A percentile compares a stretch with the other conserved stretches of the same genome.
These are phyloP conservation scores for Ganoderma multipileum DNA, from an alignment of 1,284 basidiomycete species.

Conservation along the genomic window DNA sequence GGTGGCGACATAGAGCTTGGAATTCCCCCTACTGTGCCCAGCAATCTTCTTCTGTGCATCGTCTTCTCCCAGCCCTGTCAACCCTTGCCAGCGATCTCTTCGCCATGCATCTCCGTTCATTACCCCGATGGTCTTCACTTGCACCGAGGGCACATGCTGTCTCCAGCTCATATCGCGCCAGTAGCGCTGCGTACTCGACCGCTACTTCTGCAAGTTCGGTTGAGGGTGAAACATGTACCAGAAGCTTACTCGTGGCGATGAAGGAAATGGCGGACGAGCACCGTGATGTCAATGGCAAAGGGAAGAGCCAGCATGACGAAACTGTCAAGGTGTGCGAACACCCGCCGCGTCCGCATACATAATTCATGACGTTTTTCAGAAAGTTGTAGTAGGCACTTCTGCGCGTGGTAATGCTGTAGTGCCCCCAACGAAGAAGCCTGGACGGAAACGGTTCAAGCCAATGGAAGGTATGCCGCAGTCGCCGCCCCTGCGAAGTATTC, in stretches of 20 bases:
- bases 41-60: not conserved
- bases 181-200: not conserved
- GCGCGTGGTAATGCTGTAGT: not conserved
- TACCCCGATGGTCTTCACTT: constrained; percentile 10
- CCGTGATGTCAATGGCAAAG: not conserved
- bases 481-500: not conserved
- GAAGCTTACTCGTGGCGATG: not conserved
- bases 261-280: not conserved
- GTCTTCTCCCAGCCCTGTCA: not conserved
- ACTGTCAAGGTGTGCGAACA: not conserved
- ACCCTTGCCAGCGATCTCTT: not conserved
- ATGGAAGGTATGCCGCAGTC: constrained; percentile 10
- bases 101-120: not conserved
- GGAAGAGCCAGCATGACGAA: not conserved
- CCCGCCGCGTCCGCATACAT: no score
- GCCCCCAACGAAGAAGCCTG: not conserved
- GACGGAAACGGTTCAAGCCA: constrained; percentile 3
- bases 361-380: not conserved
- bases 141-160: not conserved
- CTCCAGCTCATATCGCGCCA: not conserved
- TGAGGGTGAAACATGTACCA: not conserved
- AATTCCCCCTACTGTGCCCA: not conserved
- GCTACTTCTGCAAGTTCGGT: not conserved
- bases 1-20: not conserved
- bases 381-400: not conserved